Conservation (phyloP, 2,329 filamentous ascomycete genomes). For the Colletotrichum musae region DNA sequence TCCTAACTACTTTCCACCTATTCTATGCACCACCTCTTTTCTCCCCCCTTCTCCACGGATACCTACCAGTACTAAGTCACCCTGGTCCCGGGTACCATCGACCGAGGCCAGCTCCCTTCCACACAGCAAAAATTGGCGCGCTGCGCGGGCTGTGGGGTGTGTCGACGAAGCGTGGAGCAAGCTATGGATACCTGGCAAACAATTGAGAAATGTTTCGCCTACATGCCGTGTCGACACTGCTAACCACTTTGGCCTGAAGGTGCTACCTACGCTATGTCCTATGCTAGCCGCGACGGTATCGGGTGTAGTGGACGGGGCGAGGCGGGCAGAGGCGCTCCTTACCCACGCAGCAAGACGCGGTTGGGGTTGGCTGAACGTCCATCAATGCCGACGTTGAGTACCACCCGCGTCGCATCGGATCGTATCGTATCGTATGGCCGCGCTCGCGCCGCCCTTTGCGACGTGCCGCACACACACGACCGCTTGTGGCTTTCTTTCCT, state of each 20-base stretch:
- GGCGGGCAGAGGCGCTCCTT: no score
- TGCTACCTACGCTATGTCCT: no score
- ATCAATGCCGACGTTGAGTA: constrained; percentile 13
- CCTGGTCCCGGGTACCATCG: constrained; percentile 1
- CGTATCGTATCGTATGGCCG: constrained; percentile 13
- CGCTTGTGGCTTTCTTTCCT: no score
- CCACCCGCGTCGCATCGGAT: no score
- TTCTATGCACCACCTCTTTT: neutral
- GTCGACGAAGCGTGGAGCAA: constrained; percentile 1
- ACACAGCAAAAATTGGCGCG: neutral
- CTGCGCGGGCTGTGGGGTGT: neutral
- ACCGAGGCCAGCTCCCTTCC: neutral
- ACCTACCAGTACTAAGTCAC: no score
- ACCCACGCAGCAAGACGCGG: no score
- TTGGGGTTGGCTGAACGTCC: neutral
- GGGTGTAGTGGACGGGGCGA: no score
- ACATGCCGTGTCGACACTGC: neutral
- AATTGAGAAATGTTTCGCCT: neutral
- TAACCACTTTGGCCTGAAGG: neutral
- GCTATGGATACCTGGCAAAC: no score
- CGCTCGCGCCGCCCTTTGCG: no score
- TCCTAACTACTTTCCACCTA: no score
- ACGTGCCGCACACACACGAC: no score
- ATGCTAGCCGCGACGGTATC: neutral
- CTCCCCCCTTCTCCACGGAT: no score